These are phyloP conservation scores for Galeopsis tetrahit DNA, from an alignment of 257 asterid species.

Conservation along the genomic window DNA sequence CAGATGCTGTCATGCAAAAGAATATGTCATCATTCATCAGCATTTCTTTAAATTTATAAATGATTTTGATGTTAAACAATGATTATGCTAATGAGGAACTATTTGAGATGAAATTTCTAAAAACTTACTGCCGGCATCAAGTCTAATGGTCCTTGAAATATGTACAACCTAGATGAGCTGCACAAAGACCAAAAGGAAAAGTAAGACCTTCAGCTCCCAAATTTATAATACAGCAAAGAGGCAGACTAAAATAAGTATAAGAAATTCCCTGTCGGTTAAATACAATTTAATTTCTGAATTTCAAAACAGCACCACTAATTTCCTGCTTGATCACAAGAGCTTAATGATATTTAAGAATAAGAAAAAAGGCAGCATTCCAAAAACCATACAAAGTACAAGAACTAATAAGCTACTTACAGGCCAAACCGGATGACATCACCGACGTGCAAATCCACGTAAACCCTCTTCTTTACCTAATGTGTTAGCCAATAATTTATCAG, in stretches of 20 bases:
- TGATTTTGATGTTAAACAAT: neutral
- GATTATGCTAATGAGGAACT: neutral
- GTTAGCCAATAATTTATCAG: constrained; percentile 32
- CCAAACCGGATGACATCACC: constrained; percentile 98
- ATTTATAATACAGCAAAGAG: constrained; percentile 12
- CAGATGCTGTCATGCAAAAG: constrained; percentile 14
- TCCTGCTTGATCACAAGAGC: constrained; percentile 14
- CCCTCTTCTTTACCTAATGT: constrained; percentile 75
- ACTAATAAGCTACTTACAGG: constrained; percentile 63
- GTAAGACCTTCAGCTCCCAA: neutral
- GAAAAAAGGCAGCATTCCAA: constrained; percentile 16
- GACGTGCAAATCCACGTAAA: constrained; percentile 80
- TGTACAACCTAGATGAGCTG: constrained; percentile 92
- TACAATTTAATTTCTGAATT: constrained; percentile 12
- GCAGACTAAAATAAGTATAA: neutral
- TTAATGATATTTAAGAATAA: constrained; percentile 8
- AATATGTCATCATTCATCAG: constrained; percentile 22
- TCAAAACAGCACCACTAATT: neutral
- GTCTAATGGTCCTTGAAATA: constrained; percentile 91
- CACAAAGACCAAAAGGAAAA: constrained; percentile 31
- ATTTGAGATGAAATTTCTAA: constrained; percentile 21
- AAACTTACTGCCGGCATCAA: constrained; percentile 88
- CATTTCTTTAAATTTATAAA: neutral
- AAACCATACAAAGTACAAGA: constrained; percentile 22
- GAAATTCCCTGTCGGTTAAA: constrained; percentile 19